Conservation (phyloP, 257 asterid species). For the Solanum chaucha region DNA sequence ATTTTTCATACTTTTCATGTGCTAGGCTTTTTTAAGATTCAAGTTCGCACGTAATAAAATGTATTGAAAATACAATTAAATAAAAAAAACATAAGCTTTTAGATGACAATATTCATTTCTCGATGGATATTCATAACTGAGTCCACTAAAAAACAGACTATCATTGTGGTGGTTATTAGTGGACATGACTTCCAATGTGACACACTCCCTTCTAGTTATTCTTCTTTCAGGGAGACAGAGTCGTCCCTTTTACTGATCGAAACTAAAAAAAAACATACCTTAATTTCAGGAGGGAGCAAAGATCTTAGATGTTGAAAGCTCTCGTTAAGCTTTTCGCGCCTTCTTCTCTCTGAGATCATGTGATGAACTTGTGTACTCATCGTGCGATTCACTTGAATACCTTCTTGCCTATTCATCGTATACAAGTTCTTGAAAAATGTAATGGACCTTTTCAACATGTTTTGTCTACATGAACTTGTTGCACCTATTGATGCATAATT, state of each 20-base stretch:
- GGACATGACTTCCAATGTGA: background rate
- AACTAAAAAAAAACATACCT: slow-evolving; percentile 24
- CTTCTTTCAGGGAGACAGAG: background rate
- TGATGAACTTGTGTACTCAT: slow-evolving; percentile 49
- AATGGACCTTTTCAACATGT: slow-evolving; percentile 39
- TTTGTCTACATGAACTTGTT: slow-evolving; percentile 10
- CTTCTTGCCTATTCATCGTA: slow-evolving; percentile 10
- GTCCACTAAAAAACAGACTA: background rate
- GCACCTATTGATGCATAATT: background rate
- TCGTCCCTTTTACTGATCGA: background rate
- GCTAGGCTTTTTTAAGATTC: background rate
- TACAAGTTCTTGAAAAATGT: slow-evolving; percentile 35
- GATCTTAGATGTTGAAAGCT: slow-evolving; percentile 58
- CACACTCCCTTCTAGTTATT: background rate
- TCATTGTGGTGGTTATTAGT: background rate
- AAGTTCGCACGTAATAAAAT: background rate
- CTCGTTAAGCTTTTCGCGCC: slow-evolving; percentile 59
- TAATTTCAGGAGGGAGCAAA: slow-evolving; percentile 68
- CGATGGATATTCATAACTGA: background rate
- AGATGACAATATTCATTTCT: background rate
- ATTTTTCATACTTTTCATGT: background rate
- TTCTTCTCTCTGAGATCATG: slow-evolving; percentile 58
- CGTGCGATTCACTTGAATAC: slow-evolving; percentile 15
- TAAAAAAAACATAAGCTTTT: background rate
- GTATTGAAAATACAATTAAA: background rate